phyloP scores from a whole-genome alignment of 176 grass and related monocot genomes.

The Tillandsia leiboldiana region DNA sequence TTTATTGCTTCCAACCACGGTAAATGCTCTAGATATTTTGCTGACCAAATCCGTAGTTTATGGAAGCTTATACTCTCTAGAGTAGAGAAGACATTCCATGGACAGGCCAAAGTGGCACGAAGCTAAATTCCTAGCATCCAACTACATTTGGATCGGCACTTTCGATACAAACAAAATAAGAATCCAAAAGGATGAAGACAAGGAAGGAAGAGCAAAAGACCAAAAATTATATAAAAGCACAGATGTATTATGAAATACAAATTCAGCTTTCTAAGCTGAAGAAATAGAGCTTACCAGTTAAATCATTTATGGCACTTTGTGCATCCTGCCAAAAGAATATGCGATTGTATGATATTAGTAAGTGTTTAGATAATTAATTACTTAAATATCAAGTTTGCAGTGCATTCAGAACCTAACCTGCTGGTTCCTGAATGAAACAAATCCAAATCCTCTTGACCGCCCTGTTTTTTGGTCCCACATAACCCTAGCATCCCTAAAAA shows the following conservation, averaged over 20 bases:
- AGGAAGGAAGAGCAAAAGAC: not conserved
- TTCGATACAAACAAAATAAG: too few species aligned
- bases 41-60: too few species aligned
- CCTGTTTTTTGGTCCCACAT: slow-evolving; percentile 99
- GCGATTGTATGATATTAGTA: slow-evolving; percentile 18
- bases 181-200: not conserved
- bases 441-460: slow-evolving; percentile 90
- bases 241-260: not conserved
- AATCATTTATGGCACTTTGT: slow-evolving; percentile 90
- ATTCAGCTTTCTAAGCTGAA: not conserved
- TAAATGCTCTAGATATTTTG: too few species aligned
- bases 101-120: too few species aligned
- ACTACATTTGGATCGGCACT: too few species aligned
- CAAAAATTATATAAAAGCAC: not conserved
- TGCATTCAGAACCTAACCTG: slow-evolving; percentile 43
- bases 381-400: not conserved
- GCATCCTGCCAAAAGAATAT: slow-evolving; percentile 61
- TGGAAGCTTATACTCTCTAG: too few species aligned
- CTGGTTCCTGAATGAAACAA: slow-evolving; percentile 95
- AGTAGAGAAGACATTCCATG: too few species aligned
- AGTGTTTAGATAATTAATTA: not conserved
- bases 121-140: too few species aligned
- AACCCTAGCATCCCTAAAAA: slow-evolving; percentile 89
- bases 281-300: slow-evolving; percentile 41
- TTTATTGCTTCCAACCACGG: too few species aligned